These are phyloP conservation scores for Helenozyma rhizophorensis DNA, from an alignment of 805 yeast species.

Conservation along the genomic window DNA sequence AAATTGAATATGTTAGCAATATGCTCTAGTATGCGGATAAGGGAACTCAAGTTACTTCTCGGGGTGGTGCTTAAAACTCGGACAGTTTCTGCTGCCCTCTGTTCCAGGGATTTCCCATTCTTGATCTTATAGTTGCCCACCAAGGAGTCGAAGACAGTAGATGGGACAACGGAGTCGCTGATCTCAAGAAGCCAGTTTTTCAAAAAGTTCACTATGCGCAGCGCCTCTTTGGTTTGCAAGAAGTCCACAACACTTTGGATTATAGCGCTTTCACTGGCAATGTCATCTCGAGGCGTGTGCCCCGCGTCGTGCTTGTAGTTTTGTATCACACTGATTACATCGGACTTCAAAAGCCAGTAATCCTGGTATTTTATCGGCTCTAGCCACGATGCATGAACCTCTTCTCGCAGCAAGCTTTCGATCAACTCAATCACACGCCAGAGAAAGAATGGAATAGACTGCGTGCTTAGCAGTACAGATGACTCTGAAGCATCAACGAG, in stretches of 20 bases:
- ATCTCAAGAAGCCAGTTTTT: conserved; percentile 40
- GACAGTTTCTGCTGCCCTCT: conserved; percentile 14
- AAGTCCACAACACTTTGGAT: conserved; percentile 18
- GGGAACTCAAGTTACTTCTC: conserved; percentile 35
- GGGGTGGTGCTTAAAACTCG: conserved; percentile 31
- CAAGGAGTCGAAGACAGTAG: conserved; percentile 34
- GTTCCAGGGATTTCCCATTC: conserved; percentile 5
- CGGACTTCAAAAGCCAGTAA: conserved; percentile 34
- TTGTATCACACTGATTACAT: conserved; percentile 20
- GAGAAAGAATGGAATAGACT: conserved; percentile 32
- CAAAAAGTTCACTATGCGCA: conserved; percentile 25
- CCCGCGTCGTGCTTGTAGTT: conserved; percentile 5
- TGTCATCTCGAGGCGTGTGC: neutral
- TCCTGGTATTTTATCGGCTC: conserved; percentile 27
- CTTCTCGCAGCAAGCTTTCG: conserved; percentile 4
- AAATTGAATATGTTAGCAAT: conserved; percentile 22
- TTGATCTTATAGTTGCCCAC: conserved; percentile 15
- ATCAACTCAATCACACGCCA: conserved; percentile 18
- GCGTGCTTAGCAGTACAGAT: conserved; percentile 17
- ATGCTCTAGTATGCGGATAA: conserved; percentile 34
- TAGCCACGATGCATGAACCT: conserved; percentile 20
- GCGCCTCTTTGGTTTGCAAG: conserved; percentile 5
- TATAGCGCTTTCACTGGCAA: neutral
- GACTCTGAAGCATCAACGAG: conserved; percentile 2
- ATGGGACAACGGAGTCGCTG: conserved; percentile 39